Evolutionary conservation across 2,329 filamentous ascomycete genomes (phyloP).

Genomic region (Annulohypoxylon truncatum): DNA sequence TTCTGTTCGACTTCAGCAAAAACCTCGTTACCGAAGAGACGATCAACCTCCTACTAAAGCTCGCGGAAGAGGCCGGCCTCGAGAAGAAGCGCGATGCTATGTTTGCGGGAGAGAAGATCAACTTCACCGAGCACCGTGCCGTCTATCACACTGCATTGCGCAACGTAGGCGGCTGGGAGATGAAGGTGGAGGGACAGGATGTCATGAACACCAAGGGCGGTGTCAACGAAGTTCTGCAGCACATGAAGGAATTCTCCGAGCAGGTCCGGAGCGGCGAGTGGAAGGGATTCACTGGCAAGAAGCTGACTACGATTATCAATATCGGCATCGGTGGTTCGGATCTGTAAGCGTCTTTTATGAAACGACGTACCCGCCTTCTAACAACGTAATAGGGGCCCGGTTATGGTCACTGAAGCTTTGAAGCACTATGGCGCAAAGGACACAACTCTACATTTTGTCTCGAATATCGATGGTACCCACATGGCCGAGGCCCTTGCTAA

Average conservation of each 20-base stretch:
- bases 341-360: slow-evolving; percentile 73
- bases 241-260: slow-evolving; percentile 99
- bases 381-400: slow-evolving; percentile 76
- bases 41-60: slow-evolving; percentile 83
- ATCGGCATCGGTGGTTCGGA: slow-evolving; percentile 98
- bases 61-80: slow-evolving; percentile 89
- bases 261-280: slow-evolving; percentile 93
- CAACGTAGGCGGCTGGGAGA: slow-evolving; percentile 84
- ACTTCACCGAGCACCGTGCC: slow-evolving; percentile 96
- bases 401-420: slow-evolving; percentile 98
- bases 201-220: slow-evolving; percentile 91
- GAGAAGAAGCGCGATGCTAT: slow-evolving; percentile 96
- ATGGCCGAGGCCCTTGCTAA: slow-evolving; percentile 90
- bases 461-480: slow-evolving; percentile 99
- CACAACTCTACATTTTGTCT: slow-evolving; percentile 96
- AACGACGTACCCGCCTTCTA: slow-evolving; percentile 5
- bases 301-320: slow-evolving; percentile 96
- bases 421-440: slow-evolving; percentile 91
- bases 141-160: slow-evolving; percentile 96
- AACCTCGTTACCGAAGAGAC: slow-evolving; percentile 98
- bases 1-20: slow-evolving; percentile 99
- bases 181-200: slow-evolving; percentile 89
- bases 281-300: slow-evolving; percentile 98
- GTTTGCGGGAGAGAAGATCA: slow-evolving; percentile 98
- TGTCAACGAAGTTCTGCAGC: slow-evolving; percentile 89